Percentiles rank a stretch among this genome's conserved stretches.
phyloP scores from a whole-genome alignment of 805 yeast species.

The Pichia kluyveri region DNA sequence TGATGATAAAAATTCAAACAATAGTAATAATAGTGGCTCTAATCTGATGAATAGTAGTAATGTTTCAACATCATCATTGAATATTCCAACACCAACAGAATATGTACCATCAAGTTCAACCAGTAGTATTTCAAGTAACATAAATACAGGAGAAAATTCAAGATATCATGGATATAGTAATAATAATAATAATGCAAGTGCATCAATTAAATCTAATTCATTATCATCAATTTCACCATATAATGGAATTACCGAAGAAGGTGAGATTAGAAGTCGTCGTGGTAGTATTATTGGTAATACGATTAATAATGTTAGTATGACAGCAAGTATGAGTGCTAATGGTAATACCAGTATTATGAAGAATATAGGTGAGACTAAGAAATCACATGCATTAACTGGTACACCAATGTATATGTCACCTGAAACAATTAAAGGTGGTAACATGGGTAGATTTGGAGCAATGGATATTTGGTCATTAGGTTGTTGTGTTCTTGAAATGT shows the following conservation, averaged over 20 bases:
- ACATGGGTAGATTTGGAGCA: slow-evolving; percentile 51
- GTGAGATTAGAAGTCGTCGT: background rate
- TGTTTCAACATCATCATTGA: background rate
- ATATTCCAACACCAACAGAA: background rate
- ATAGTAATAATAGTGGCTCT: background rate
- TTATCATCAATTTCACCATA: slow-evolving; percentile 1
- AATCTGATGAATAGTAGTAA: background rate
- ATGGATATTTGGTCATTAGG: slow-evolving; percentile 95
- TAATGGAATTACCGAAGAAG: background rate
- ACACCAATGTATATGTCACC: slow-evolving; percentile 99
- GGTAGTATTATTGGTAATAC: background rate
- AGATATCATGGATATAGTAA: background rate
- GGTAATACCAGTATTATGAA: background rate
- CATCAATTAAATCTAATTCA: background rate
- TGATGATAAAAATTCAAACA: slow-evolving; percentile 25
- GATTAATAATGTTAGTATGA: too few species aligned
- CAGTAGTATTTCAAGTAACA: background rate
- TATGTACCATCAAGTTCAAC: background rate
- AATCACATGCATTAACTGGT: slow-evolving; percentile 53
- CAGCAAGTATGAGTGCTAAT: too few species aligned
- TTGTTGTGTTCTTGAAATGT: slow-evolving; percentile 93
- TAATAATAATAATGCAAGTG: background rate
- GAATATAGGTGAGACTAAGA: slow-evolving; percentile 7
- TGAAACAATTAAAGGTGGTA: slow-evolving; percentile 79
- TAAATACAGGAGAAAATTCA: background rate